A percentile compares a stretch with the other conserved stretches of the same genome.
Evolutionary conservation across 768 basidiomycete species (phyloP).

Genomic region (Leccinellum rugosiceps): DNA sequence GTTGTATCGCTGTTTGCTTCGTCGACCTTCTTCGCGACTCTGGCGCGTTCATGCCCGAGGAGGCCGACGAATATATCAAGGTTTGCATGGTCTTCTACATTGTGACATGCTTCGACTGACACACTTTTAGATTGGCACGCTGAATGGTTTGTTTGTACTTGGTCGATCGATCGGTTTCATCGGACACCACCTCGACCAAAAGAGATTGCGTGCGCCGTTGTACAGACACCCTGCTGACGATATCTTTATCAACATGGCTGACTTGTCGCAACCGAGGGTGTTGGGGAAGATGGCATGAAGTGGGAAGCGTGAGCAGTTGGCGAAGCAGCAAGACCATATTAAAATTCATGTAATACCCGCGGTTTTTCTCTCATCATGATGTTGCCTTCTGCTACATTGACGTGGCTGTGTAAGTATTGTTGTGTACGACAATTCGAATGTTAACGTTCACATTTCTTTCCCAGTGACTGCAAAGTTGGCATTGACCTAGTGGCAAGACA

Average conservation of each 20-base stretch:
- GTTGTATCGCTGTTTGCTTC: slow-evolving; percentile 94
- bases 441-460: not conserved
- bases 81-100: slow-evolving; percentile 22
- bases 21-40: slow-evolving; percentile 89
- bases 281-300: slow-evolving; percentile 42
- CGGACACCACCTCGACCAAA: slow-evolving; percentile 95
- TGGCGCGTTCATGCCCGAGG: slow-evolving; percentile 93
- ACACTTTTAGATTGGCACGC: slow-evolving; percentile 64
- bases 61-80: slow-evolving; percentile 97
- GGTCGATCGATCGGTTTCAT: slow-evolving; percentile 98
- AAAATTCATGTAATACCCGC: slow-evolving; percentile 19
- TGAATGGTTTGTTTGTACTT: slow-evolving; percentile 96
- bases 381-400: not conserved
- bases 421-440: not conserved
- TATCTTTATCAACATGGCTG: slow-evolving; percentile 94
- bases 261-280: slow-evolving; percentile 78
- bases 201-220: slow-evolving; percentile 85
- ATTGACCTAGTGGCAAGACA: too few species aligned
- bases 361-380: not conserved
- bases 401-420: not conserved
- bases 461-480: not conserved
- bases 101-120: not conserved
- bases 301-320: not conserved
- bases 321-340: not conserved
- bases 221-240: slow-evolving; percentile 96